A percentile compares a stretch with the other conserved stretches of the same genome.
phyloP scores from a whole-genome alignment of 2,329 filamentous ascomycete species.

The Diaporthe amygdali region DNA sequence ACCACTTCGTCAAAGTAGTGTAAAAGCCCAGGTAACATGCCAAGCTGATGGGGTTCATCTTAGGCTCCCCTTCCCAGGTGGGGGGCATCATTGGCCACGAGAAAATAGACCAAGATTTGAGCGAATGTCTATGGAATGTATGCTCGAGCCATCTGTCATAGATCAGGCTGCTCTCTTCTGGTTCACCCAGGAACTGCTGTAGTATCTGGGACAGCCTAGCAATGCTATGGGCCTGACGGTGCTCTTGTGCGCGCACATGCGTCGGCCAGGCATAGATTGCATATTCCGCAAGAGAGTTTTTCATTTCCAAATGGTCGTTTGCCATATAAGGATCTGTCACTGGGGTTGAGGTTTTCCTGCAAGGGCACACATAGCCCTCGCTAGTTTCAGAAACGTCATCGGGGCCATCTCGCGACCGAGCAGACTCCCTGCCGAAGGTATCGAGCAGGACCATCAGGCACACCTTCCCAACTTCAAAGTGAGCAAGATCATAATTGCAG shows the following conservation, averaged over 20 bases:
- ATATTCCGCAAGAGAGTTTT: not conserved
- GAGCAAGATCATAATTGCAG: not conserved
- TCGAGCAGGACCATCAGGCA: not conserved
- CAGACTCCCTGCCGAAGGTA: not conserved
- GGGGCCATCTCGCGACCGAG: no score
- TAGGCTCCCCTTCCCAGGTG: no score
- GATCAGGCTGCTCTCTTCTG: not conserved
- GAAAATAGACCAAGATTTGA: not conserved
- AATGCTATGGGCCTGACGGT: no score
- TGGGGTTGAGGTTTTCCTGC: no score
- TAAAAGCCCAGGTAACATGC: not conserved
- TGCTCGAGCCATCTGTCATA: not conserved
- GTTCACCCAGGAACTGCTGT: not conserved
- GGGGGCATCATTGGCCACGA: not conserved
- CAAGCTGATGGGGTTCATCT: not conserved
- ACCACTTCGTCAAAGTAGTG: not conserved
- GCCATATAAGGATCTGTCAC: no score
- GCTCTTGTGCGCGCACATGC: not conserved
- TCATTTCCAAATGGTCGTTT: no score
- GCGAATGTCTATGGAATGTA: fast-evolving
- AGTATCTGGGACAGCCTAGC: not conserved
- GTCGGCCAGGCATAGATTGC: not conserved
- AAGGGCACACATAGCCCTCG: not conserved
- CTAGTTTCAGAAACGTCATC: not conserved
- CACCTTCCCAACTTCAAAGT: not conserved